These are phyloP conservation scores for Coniochaeta hoffmannii DNA, from an alignment of 2,329 filamentous ascomycete genomes.

Conservation along the genomic window DNA sequence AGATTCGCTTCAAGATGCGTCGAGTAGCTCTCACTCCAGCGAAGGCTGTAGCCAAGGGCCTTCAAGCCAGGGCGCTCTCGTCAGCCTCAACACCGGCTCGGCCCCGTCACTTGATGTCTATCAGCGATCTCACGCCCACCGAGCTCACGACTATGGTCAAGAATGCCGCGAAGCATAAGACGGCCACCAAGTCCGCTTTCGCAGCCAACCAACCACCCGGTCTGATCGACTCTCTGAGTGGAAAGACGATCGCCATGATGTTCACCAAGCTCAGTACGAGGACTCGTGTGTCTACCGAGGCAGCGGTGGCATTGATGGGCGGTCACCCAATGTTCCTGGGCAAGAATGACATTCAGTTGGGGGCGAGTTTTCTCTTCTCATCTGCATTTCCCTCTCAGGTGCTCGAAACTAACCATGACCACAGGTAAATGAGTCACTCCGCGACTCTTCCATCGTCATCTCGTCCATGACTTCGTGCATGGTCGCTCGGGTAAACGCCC, in stretches of 20 bases:
- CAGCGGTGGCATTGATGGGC: constrained; percentile 78
- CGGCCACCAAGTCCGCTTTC: constrained; percentile 54
- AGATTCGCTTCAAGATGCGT: constrained; percentile 7
- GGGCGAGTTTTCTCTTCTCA: constrained; percentile 45
- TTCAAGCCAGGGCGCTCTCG: constrained; percentile 33
- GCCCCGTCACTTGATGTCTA: constrained; percentile 85
- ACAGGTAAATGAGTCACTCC: constrained; percentile 86
- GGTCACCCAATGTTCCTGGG: constrained; percentile 95
- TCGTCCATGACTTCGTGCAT: constrained; percentile 88
- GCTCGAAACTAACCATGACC: background rate
- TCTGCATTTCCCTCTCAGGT: constrained; percentile 2
- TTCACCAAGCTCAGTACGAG: constrained; percentile 95
- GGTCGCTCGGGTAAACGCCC: constrained; percentile 69
- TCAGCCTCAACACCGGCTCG: constrained; percentile 25
- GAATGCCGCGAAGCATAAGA: constrained; percentile 73
- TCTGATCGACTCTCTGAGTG: constrained; percentile 56
- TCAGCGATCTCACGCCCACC: constrained; percentile 70
- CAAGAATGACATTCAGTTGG: constrained; percentile 92
- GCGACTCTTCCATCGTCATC: constrained; percentile 85
- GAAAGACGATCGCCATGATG: constrained; percentile 86
- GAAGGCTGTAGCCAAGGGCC: constrained; percentile 17
- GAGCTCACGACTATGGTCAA: constrained; percentile 79
- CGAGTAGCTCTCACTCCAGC: constrained; percentile 16
- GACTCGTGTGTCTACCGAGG: constrained; percentile 89
- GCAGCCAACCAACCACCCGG: constrained; percentile 47